Percentiles rank a stretch among this genome's conserved stretches.
phyloP scores from a whole-genome alignment of 345 rosid species.

The Viola odorata region DNA sequence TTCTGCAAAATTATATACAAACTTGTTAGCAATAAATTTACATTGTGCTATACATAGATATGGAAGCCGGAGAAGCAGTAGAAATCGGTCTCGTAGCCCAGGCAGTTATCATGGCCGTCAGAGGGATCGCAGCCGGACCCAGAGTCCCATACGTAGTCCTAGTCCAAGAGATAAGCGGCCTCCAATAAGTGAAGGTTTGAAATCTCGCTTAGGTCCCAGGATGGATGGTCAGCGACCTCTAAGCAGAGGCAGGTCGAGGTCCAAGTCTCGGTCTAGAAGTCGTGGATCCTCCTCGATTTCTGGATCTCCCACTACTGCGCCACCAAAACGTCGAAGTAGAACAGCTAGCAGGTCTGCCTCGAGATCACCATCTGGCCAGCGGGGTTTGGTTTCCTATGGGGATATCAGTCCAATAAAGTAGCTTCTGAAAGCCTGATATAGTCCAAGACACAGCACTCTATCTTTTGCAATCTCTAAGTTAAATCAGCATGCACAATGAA shows the following conservation, averaged over 20 bases:
- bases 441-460: not conserved
- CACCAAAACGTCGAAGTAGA: conserved; percentile 25
- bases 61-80: conserved; percentile 41
- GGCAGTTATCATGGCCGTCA: conserved; percentile 39
- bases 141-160: conserved; percentile 51
- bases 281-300: conserved; percentile 26
- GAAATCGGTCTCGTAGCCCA: conserved; percentile 63
- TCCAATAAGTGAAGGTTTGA: conserved; percentile 57
- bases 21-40: not conserved
- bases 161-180: conserved; percentile 57
- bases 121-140: conserved; percentile 47
- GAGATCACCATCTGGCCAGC: conserved; percentile 57
- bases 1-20: too few relatives aligned
- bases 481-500: not conserved
- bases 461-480: not conserved
- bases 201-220: conserved; percentile 65
- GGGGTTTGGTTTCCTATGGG: conserved; percentile 77
- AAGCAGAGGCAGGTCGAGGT: conserved; percentile 17
- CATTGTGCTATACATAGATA: conserved; percentile 32
- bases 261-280: conserved; percentile 33
- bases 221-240: conserved; percentile 30
- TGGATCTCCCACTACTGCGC: conserved; percentile 36
- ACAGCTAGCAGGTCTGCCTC: conserved; percentile 43
- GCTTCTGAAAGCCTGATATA: not conserved
- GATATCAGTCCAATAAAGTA: conserved; percentile 44